Conservation (phyloP, 169 alveolate genomes). For the Plasmodium billcollinsi region DNA sequence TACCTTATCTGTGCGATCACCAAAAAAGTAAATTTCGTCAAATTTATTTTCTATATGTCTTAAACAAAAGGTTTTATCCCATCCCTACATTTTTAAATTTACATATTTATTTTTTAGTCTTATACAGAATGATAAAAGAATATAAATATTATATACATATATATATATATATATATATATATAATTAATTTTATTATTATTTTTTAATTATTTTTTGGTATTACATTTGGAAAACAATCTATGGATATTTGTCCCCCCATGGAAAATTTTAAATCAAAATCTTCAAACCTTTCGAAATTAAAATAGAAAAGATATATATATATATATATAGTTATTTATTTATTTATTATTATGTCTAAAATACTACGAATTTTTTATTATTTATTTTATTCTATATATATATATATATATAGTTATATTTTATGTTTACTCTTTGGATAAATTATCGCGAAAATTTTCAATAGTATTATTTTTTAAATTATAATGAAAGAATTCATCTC, state of each 20-base stretch:
- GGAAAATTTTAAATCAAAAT: constrained; percentile 88
- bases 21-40: constrained; percentile 94
- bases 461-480: constrained; percentile 85
- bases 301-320: constrained; percentile 80
- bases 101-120: background rate
- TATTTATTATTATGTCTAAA: background rate
- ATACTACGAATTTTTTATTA: no score
- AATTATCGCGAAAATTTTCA: constrained; percentile 17
- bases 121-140: no score
- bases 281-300: constrained; percentile 85
- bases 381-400: background rate
- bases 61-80: constrained; percentile 95
- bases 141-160: background rate
- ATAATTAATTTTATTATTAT: background rate
- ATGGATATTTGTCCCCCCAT: constrained; percentile 98
- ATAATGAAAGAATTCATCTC: constrained; percentile 91
- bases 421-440: constrained; percentile 32
- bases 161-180: constrained; percentile 20
- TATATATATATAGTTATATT: background rate
- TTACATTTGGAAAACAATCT: constrained; percentile 94
- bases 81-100: constrained; percentile 82
- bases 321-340: background rate
- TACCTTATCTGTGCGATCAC: constrained; percentile 92
- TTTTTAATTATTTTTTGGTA: background rate
- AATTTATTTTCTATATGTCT: constrained; percentile 87